A percentile compares a stretch with the other conserved stretches of the same genome.
Evolutionary conservation across 176 grass and related monocot genomes (phyloP).

Genomic region (Puccinellia tenuiflora): DNA sequence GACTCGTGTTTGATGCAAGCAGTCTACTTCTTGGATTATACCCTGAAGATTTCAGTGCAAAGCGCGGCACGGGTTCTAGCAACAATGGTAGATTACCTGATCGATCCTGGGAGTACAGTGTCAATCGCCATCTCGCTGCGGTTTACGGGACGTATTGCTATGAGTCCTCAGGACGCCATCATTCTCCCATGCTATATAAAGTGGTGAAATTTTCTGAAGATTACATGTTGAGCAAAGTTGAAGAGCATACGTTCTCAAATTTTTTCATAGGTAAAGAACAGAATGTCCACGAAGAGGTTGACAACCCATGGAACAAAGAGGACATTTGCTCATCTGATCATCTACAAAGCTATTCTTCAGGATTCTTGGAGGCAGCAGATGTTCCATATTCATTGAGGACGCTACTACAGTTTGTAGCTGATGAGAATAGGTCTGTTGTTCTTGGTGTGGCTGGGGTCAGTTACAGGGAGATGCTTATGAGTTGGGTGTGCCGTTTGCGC

Average conservation of each 20-base stretch:
- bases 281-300: background rate
- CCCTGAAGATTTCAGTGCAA: slow-evolving; percentile 33
- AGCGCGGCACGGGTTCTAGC: background rate
- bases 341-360: slow-evolving; percentile 15
- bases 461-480: slow-evolving; percentile 96
- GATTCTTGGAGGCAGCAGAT: slow-evolving; percentile 5
- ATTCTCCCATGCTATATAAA: slow-evolving; percentile 23
- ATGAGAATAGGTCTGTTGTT: slow-evolving; percentile 53
- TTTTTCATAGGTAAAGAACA: slow-evolving; percentile 19
- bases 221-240: slow-evolving; percentile 45
- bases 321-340: background rate
- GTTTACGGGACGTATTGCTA: slow-evolving; percentile 65
- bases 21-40: slow-evolving; percentile 43
- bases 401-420: slow-evolving; percentile 41
- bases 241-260: slow-evolving; percentile 8
- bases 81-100: background rate
- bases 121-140: slow-evolving; percentile 57
- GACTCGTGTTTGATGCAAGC: slow-evolving; percentile 56
- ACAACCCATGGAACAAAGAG: background rate
- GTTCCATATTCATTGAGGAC: slow-evolving; percentile 44
- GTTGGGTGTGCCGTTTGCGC: slow-evolving; percentile 76
- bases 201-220: slow-evolving; percentile 43
- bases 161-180: background rate
- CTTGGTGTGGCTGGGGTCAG: slow-evolving; percentile 77
- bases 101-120: slow-evolving; percentile 36